A percentile compares a stretch with the other conserved stretches of the same genome.
Evolutionary conservation across 306 rosid genomes (phyloP).

Genomic region (Sicyos edulis): DNA sequence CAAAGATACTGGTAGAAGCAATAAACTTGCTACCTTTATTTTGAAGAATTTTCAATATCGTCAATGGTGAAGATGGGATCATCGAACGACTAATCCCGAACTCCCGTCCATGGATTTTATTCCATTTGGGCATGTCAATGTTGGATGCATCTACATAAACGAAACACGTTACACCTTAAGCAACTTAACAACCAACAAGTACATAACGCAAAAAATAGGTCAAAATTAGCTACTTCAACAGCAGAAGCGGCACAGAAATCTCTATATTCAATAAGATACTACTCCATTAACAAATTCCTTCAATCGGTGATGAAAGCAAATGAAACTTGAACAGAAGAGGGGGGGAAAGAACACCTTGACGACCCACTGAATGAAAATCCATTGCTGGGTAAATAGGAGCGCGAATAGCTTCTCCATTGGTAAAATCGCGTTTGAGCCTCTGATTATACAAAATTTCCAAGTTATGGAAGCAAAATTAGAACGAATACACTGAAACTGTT

Average conservation of each 20-base stretch:
- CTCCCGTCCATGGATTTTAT: conserved; percentile 25
- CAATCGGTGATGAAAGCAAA: neutral
- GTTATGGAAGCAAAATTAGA: neutral
- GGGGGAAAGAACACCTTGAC: conserved; percentile 12
- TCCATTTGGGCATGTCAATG: conserved; percentile 37
- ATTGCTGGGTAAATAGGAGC: conserved; percentile 12
- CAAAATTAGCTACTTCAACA: neutral
- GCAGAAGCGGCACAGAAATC: neutral
- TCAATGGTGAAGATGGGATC: conserved; percentile 29
- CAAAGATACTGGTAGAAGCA: neutral
- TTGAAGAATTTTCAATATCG: conserved; percentile 32
- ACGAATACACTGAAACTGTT: conserved; percentile 11
- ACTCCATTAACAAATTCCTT: neutral
- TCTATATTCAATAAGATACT: neutral
- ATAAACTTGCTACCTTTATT: conserved; percentile 30
- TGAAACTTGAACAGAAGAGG: neutral
- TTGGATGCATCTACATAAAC: conserved; percentile 13
- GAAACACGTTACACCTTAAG: neutral
- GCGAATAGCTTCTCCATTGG: conserved; percentile 18
- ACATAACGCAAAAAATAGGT: neutral
- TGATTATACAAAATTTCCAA: conserved; percentile 11
- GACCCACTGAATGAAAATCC: conserved; percentile 21
- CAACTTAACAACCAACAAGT: neutral
- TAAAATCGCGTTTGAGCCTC: conserved; percentile 27
- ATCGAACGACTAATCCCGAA: conserved; percentile 29